Base-by-base conservation (phyloP, 192 early-diverging fungal genomes). In the Geosiphon pyriformis region DNA sequence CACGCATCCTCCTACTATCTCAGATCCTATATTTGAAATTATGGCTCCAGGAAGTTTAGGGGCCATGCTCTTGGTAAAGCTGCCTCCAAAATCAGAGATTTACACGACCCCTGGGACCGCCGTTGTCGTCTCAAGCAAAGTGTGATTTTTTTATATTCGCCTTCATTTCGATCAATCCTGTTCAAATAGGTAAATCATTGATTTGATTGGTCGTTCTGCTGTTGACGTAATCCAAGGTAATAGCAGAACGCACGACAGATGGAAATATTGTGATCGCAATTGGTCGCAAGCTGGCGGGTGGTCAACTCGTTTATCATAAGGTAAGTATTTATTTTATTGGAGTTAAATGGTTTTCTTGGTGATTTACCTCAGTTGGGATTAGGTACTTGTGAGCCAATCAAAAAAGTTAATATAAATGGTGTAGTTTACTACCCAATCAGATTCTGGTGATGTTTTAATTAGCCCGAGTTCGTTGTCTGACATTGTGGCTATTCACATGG, bases 401-500 rank as follows among this genome's bases (percentile, higher is more conserved):
- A 52, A 32, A 0, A 10, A 35, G 27, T 23, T 26, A 25, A 18
- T 35, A 4, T 4, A 51, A 48, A 15, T 17, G 32, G 27, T 25
- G 20, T 67, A 87, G 83, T 83, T 87, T 29, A 77, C 75, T 10
- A 92, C 90, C 3, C 59, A 74, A 2, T 54, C 65, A 1, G 26
- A 48, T 4, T 65, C 87, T 18, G 88, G 87, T 30, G 89, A 90
- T 63, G 77, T 89, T 7, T 73, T 90, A 52, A 57, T 92, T 42
- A 84, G 84, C 3, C 87, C 90, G 8, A 70, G 72, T 20, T 63
- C 72, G 22, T 78, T 87, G 47, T 85, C 85, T 35, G 89, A 86
- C 32, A 83, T 89, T 61, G 79, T 80, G 1, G 80, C 81, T 0
- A 80, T 91, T 48, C 71, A 81, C 17, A 70, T 89, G 61, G 72